phyloP scores from a whole-genome alignment of 2,329 filamentous ascomycete genomes.

The Akanthomyces lecanii region DNA sequence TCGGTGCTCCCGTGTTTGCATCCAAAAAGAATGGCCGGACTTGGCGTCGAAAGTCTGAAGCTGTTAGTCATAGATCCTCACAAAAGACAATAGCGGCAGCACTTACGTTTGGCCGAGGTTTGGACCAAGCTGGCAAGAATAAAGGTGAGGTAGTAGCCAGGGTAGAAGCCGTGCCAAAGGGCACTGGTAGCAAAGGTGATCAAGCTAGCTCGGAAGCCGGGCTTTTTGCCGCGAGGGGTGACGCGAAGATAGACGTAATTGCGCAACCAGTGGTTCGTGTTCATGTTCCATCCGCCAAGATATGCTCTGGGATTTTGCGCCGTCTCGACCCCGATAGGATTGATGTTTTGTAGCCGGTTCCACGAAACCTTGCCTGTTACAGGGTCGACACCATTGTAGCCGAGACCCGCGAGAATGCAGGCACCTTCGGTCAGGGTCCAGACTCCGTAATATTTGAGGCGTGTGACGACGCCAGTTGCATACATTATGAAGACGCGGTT shows the following conservation, averaged over 20 bases:
- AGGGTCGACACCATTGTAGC: constrained; percentile 88
- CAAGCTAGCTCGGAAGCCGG: constrained; percentile 89
- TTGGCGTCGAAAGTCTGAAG: constrained; percentile 77
- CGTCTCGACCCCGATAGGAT: constrained; percentile 77
- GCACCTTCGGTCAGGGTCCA: constrained; percentile 92
- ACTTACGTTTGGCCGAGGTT: constrained; percentile 87
- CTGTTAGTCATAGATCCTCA: constrained; percentile 6
- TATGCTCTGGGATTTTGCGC: constrained; percentile 94
- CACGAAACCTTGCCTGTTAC: constrained; percentile 81
- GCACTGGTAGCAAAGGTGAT: constrained; percentile 93
- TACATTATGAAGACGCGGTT: constrained; percentile 75
- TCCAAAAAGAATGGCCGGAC: constrained; percentile 91
- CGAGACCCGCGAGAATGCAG: constrained; percentile 88
- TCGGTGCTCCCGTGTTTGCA: constrained; percentile 64
- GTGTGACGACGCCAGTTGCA: constrained; percentile 74
- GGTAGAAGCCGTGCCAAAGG: constrained; percentile 97
- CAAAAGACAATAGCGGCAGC: not conserved
- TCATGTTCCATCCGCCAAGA: constrained; percentile 94
- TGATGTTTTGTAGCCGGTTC: constrained; percentile 84
- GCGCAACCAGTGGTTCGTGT: constrained; percentile 93
- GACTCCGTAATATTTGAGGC: constrained; percentile 94
- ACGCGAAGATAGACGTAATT: constrained; percentile 96
- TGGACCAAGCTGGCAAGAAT: constrained; percentile 87
- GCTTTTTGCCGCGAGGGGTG: constrained; percentile 91
- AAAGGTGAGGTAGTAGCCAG: constrained; percentile 91